These are phyloP conservation scores for Cercospora zeae-maydis DNA, from an alignment of 2,329 filamentous ascomycete species.

Conservation along the genomic window DNA sequence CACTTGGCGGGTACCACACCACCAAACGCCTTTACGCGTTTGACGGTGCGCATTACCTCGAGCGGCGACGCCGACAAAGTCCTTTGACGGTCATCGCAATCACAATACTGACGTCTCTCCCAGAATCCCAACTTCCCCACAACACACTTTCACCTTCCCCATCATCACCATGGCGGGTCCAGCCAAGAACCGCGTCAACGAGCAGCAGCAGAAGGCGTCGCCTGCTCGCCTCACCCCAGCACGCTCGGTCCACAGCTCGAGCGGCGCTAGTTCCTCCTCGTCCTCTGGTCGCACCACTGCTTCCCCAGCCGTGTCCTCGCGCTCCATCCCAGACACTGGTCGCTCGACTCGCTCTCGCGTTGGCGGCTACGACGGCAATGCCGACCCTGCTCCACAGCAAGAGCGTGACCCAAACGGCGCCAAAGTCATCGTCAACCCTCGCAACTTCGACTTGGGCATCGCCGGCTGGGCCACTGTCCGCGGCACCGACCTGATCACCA, in stretches of 20 bases:
- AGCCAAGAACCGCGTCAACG: constrained; percentile 18
- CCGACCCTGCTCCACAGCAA: constrained; percentile 13
- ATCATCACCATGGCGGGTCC: constrained; percentile 19
- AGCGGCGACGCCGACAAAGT: not conserved
- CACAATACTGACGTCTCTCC: not conserved
- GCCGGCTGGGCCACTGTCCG: constrained; percentile 32
- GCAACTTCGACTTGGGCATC: constrained; percentile 25
- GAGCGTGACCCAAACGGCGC: constrained; percentile 18
- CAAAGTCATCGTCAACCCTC: constrained; percentile 23
- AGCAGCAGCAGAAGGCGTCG: constrained; percentile 3
- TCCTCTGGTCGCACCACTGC: constrained; percentile 13
- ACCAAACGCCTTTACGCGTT: not conserved
- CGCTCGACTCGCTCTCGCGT: constrained; percentile 10
- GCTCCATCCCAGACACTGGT: not conserved
- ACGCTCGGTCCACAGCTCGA: constrained; percentile 1
- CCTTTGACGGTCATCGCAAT: not conserved
- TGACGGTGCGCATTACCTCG: not conserved
- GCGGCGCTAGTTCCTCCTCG: constrained; percentile 11
- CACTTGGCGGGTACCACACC: not conserved
- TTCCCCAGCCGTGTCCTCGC: constrained; percentile 1
- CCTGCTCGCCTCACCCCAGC: not conserved
- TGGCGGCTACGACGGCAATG: constrained; percentile 22
- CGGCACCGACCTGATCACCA: constrained; percentile 19
- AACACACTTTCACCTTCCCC: not conserved
- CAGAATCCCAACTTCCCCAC: not conserved